Conservation (phyloP, 108 stramenopile genomes). For the Fragilariopsis cylindrus region DNA sequence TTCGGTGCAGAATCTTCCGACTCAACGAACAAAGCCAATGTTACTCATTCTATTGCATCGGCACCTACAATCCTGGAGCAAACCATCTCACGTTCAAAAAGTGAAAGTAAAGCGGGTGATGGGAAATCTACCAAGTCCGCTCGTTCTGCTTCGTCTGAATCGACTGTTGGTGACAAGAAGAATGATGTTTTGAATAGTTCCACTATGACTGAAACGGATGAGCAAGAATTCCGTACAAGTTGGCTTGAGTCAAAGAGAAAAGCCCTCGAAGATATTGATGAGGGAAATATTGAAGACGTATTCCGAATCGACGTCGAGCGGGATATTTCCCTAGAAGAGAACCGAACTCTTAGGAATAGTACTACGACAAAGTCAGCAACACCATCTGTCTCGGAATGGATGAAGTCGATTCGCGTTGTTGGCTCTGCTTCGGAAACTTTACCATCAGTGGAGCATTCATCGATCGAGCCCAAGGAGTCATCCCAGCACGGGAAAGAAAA, state of each 20-base stretch:
- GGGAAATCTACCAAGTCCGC: conserved; percentile 3
- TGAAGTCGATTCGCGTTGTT: conserved; percentile 46
- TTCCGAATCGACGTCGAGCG: conserved; percentile 33
- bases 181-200: conserved; percentile 2
- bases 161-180: not conserved
- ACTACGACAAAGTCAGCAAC: conserved; percentile 17
- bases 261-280: conserved; percentile 26
- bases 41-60: not conserved
- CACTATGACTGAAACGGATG: not conserved
- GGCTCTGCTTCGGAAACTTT: conserved; percentile 19
- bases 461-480: conserved; percentile 11
- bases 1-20: not conserved
- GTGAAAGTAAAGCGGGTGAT: not conserved
- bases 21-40: not conserved
- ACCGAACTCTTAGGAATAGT: conserved; percentile 3
- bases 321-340: conserved; percentile 7
- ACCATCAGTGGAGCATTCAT: conserved; percentile 20
- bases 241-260: conserved; percentile 26
- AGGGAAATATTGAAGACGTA: conserved; percentile 23
- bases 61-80: conserved; percentile 16
- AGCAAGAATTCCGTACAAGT: conserved; percentile 17
- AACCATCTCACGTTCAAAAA: not conserved
- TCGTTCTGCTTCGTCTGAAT: conserved; percentile 12
- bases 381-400: conserved; percentile 42
- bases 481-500: conserved; percentile 2